These are phyloP conservation scores for Colletotrichum higginsianum DNA, from an alignment of 2,329 filamentous ascomycete species.

Conservation along the genomic window DNA sequence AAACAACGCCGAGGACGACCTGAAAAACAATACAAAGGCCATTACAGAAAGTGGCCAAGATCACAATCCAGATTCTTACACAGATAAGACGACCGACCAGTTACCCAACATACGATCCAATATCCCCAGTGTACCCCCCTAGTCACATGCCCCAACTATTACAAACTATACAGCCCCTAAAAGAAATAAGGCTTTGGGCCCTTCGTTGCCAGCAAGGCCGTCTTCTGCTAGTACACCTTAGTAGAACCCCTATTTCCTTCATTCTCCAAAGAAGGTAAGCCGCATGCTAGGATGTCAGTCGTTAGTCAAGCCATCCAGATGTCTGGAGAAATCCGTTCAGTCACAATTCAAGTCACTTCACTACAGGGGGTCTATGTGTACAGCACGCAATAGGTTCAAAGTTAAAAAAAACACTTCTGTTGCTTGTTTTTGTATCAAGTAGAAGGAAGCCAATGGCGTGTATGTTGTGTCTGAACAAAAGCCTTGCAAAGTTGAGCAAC, in stretches of 20 bases:
- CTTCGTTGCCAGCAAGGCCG: too few relatives aligned
- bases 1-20: too few relatives aligned
- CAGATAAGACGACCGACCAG: too few relatives aligned
- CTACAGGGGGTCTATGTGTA: background rate
- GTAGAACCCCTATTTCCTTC: conserved; percentile 2
- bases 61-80: too few relatives aligned
- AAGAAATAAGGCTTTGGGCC: too few relatives aligned
- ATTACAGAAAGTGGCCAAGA: too few relatives aligned
- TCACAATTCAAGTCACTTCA: conserved; percentile 1
- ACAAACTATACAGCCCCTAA: too few relatives aligned
- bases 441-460: conserved; percentile 19
- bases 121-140: too few relatives aligned
- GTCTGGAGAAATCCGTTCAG: background rate
- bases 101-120: too few relatives aligned
- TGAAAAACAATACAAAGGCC: too few relatives aligned
- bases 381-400: background rate
- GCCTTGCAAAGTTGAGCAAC: conserved; percentile 35
- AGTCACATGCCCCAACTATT: too few relatives aligned
- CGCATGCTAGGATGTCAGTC: background rate
- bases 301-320: conserved; percentile 15
- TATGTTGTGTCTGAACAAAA: conserved; percentile 24
- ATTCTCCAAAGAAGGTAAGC: background rate
- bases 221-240: conserved; percentile 4
- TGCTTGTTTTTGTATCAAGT: conserved; percentile 18
- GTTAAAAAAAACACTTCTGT: conserved; percentile 23